Percentiles rank a stretch among this genome's conserved stretches.
phyloP scores from a whole-genome alignment of 2,329 filamentous ascomycete species.

The Arthrobotrys iridis region DNA sequence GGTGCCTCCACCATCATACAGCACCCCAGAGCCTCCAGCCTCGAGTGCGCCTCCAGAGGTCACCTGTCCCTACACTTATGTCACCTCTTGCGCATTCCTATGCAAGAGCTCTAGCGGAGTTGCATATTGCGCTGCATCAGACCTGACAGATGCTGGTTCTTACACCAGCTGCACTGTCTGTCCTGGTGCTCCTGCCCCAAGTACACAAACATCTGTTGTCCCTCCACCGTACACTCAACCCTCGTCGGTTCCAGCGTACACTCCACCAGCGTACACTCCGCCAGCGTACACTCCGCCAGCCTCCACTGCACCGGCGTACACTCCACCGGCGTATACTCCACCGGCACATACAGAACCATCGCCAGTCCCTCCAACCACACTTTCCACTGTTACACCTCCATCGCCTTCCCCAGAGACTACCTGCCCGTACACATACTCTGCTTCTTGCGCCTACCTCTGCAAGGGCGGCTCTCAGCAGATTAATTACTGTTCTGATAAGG shows the following conservation, averaged over 20 bases:
- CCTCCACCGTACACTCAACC: background rate
- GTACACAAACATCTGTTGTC: background rate
- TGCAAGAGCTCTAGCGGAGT: constrained; percentile 5
- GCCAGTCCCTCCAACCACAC: background rate
- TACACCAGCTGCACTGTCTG: background rate
- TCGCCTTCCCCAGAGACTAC: background rate
- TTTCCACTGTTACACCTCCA: background rate
- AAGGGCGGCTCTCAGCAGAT: background rate
- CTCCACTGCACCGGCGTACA: background rate
- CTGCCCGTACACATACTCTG: background rate
- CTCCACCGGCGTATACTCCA: background rate
- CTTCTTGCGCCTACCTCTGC: constrained; percentile 10
- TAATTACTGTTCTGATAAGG: background rate
- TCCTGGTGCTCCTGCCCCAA: background rate
- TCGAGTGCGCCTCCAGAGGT: constrained; percentile 5
- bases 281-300: background rate
- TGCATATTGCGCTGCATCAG: background rate
- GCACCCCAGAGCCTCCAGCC: background rate
- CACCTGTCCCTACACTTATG: background rate
- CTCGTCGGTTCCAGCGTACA: background rate
- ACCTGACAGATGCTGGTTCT: background rate
- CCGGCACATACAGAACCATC: background rate
- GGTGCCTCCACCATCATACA: background rate
- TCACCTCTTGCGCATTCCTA: background rate
- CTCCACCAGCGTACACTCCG: constrained; percentile 2